A percentile compares a stretch with the other conserved stretches of the same genome.
These are phyloP conservation scores for Fraxinus americana DNA, from an alignment of 257 asterid genomes.

Conservation along the genomic window DNA sequence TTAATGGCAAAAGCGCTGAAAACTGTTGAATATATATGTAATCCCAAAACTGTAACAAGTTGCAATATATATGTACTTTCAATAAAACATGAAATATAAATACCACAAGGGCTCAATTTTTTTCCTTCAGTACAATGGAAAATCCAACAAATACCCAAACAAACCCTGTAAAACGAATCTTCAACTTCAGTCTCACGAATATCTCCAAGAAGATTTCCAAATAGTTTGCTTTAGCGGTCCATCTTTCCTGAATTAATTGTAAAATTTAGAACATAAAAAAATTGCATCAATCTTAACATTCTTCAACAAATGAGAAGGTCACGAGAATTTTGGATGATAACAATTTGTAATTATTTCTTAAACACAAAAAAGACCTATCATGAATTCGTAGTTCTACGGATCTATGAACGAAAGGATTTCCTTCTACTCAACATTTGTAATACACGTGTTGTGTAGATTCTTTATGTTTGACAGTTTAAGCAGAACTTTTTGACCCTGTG, in stretches of 20 bases:
- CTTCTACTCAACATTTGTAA: too few relatives aligned
- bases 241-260: conserved; percentile 41
- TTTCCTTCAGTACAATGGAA: not conserved
- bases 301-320: too few relatives aligned
- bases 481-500: too few relatives aligned
- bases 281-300: not conserved
- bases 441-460: too few relatives aligned
- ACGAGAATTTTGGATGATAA: too few relatives aligned
- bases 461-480: too few relatives aligned
- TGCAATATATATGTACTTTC: not conserved
- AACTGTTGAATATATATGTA: not conserved
- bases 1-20: not conserved
- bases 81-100: not conserved
- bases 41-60: not conserved
- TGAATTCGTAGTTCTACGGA: too few relatives aligned
- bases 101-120: not conserved
- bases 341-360: too few relatives aligned
- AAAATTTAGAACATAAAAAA: conserved; percentile 9
- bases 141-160: not conserved
- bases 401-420: too few relatives aligned
- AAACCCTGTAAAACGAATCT: conserved; percentile 80
- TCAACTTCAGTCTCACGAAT: conserved; percentile 76
- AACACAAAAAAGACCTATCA: too few relatives aligned
- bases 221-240: conserved; percentile 72
- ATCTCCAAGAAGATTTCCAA: conserved; percentile 85